Evolutionary conservation across 768 basidiomycete species (phyloP).

Genomic region (Pisolithus albus): DNA sequence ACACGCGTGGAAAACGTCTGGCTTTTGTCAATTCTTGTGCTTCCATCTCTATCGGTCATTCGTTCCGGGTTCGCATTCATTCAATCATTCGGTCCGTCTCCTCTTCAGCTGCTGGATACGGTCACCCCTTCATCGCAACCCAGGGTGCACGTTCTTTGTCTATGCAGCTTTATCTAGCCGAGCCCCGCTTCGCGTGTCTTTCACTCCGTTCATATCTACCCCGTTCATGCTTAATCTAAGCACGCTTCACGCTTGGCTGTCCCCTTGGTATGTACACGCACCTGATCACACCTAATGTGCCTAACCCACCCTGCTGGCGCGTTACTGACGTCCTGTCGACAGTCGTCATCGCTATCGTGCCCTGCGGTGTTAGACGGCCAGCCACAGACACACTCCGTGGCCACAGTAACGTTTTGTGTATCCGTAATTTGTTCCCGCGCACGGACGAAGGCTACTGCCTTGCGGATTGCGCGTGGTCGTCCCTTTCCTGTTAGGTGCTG

Average conservation of each 20-base stretch:
- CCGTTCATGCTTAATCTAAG: conserved; percentile 6
- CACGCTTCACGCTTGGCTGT: background rate
- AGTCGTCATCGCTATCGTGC: conserved; percentile 19
- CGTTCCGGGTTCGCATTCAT: conserved; percentile 14
- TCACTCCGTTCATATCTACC: conserved; percentile 9
- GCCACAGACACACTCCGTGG: background rate
- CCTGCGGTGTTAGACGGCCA: background rate
- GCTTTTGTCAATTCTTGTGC: conserved; percentile 8
- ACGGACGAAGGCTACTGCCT: conserved; percentile 14
- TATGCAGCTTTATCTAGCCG: conserved; percentile 23
- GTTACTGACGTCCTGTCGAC: conserved; percentile 6
- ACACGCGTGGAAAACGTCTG: conserved; percentile 19
- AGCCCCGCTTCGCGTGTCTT: conserved; percentile 4
- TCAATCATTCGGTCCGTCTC: conserved; percentile 1
- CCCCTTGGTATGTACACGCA: conserved; percentile 9
- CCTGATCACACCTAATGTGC: conserved; percentile 15
- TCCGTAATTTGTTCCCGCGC: conserved; percentile 20
- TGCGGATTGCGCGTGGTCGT: conserved; percentile 24
- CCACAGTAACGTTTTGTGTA: background rate
- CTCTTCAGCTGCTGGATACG: conserved; percentile 12
- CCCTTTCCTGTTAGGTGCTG: conserved; percentile 14
- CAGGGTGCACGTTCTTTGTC: conserved; percentile 9
- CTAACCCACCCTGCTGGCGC: conserved; percentile 10
- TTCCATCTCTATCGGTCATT: conserved; percentile 1
- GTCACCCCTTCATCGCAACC: conserved; percentile 12